Evolutionary conservation across 2,329 filamentous ascomycete species (phyloP).

Genomic region (Nemania sp.): DNA sequence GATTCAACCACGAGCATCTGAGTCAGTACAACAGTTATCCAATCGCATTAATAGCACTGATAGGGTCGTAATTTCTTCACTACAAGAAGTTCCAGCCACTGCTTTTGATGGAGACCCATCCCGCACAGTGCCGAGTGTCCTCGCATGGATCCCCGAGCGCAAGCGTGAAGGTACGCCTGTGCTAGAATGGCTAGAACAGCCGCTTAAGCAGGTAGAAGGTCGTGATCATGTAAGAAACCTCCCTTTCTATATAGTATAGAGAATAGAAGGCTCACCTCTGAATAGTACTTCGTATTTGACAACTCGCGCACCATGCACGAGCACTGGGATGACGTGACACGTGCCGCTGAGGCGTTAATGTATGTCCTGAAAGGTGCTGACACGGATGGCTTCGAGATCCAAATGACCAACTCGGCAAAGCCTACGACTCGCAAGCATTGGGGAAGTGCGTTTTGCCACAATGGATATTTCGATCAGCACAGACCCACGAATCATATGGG

Average conservation of each 20-base stretch:
- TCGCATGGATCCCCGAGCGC: conserved; percentile 17
- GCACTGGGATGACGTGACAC: conserved; percentile 12
- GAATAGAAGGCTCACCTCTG: not conserved
- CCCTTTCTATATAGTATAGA: not conserved
- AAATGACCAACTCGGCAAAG: conserved; percentile 5
- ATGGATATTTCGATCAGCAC: not conserved
- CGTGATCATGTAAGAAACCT: conserved; percentile 17
- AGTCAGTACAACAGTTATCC: not conserved
- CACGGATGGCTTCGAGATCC: conserved; percentile 22
- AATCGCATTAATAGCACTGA: not conserved
- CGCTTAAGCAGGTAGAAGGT: not conserved
- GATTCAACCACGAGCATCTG: not conserved
- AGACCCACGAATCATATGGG: not conserved
- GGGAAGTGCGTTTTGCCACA: not conserved
- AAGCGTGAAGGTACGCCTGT: not conserved
- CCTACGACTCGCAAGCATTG: not conserved
- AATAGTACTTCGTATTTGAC: conserved; percentile 15
- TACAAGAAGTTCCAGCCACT: not conserved
- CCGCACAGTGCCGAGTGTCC: not conserved
- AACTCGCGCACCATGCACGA: conserved; percentile 10
- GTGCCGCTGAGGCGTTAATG: conserved; percentile 7
- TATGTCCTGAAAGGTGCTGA: conserved; percentile 20
- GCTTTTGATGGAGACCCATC: not conserved
- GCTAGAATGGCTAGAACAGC: conserved; percentile 5
- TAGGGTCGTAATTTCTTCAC: not conserved